A percentile compares a stretch with the other conserved stretches of the same genome.
These are phyloP conservation scores for Moesziomyces antarcticus DNA, from an alignment of 1,284 basidiomycete genomes.

Conservation along the genomic window DNA sequence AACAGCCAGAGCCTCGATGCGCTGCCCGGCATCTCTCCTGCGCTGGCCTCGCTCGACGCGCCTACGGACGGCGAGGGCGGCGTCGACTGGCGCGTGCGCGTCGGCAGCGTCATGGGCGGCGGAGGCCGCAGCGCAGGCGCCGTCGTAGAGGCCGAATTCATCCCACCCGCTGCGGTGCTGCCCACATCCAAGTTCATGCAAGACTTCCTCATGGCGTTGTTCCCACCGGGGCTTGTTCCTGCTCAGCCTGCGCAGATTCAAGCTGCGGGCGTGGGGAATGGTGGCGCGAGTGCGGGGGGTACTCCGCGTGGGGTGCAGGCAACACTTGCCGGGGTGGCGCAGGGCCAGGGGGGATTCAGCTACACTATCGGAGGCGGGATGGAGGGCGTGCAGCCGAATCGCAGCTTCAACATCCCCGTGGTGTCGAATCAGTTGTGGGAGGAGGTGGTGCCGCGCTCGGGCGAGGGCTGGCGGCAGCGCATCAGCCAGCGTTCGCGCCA, in stretches of 20 bases:
- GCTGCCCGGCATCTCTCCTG: conserved; percentile 30
- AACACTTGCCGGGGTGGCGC: not conserved
- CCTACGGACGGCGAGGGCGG: conserved; percentile 9
- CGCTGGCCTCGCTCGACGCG: conserved; percentile 21
- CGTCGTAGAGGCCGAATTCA: conserved; percentile 49
- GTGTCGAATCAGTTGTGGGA: conserved; percentile 52
- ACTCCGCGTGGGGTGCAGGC: conserved; percentile 11
- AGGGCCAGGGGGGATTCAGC: conserved; percentile 9
- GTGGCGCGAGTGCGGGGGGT: not conserved
- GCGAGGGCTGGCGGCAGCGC: conserved; percentile 25
- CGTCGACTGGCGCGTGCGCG: conserved; percentile 46
- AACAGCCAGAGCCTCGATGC: conserved; percentile 34
- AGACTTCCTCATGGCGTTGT: conserved; percentile 33
- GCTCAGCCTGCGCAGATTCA: conserved; percentile 4
- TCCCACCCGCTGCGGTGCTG: conserved; percentile 28
- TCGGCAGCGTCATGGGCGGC: conserved; percentile 49
- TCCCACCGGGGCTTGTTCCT: conserved; percentile 32
- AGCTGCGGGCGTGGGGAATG: not conserved
- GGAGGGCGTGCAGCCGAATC: conserved; percentile 17
- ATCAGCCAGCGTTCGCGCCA: conserved; percentile 24
- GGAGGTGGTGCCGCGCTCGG: conserved; percentile 43
- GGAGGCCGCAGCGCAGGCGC: conserved; percentile 48
- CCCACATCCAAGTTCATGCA: conserved; percentile 42
- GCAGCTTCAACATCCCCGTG: conserved; percentile 34
- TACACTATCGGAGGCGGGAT: conserved; percentile 28